Evolutionary conservation across 2,329 filamentous ascomycete genomes (phyloP), one percentile per base, ranked within the genome.

Genomic region (Arthrinium phaeospermum): DNA sequence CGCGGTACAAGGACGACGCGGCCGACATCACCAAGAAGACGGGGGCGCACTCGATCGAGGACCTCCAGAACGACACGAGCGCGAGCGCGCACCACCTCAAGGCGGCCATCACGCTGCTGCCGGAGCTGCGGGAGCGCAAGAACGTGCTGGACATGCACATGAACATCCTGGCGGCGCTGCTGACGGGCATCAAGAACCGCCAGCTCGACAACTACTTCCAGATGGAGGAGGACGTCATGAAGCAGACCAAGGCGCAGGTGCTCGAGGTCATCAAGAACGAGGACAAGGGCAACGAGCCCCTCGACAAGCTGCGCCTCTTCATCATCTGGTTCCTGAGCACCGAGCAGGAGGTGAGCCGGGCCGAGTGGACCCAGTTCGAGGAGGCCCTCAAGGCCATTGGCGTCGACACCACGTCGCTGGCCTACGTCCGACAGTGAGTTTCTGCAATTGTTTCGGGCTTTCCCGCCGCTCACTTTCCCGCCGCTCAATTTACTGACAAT

Each of bases 321-420:
- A 92, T 98, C 75, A 98, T 99, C 78, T 99, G 96, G 96, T 96
- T 94, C 83, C 85, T 99, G 71, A 98, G 94, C 81, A 97, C 94
- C 0, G 96, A 98, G 80, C 92, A 94, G 77, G 95, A 98, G 74
- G 88, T 98, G 27, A 92, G 89, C 71, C 91, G 95, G 73, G 86
- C 90, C 7, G 96, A 99, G 75, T 93, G 97, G 86, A 91, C 92
- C 75, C 91, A 92, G 73, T 97, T 98, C 76, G 94, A 96, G 78
- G 92, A 96, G 81, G 93, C 94, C 3, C 88, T 99, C 24, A 91
- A 91, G 73, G 89, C 89, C 64, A 91, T 92, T 16, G 95, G 94
- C 19, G 91, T 91, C 69, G 92, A 98, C 79, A 91, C 91, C 19
- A 91, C 91, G 24, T 92, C 93, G 67, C 86, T 99, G 69, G 88